Conservation (phyloP, 1,284 basidiomycete species). For the Trichosporon faecale region DNA sequence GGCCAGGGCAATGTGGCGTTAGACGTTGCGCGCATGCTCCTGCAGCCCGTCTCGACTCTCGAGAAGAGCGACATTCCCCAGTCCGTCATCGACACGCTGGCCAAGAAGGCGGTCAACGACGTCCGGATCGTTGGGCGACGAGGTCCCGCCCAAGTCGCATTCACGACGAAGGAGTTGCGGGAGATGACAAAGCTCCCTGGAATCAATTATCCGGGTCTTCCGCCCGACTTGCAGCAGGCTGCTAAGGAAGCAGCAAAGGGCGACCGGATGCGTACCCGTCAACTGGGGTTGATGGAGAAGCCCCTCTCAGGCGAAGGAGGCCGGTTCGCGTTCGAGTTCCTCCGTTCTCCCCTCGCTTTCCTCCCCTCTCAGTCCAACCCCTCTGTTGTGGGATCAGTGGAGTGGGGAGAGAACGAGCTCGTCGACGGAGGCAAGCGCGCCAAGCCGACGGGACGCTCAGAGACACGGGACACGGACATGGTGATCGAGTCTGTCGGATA, state of each 20-base stretch:
- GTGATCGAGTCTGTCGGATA: conserved; percentile 89
- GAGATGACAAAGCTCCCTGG: conserved; percentile 80
- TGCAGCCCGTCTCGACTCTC: conserved; percentile 64
- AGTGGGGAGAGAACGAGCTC: conserved; percentile 46
- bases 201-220: conserved; percentile 53
- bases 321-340: conserved; percentile 76
- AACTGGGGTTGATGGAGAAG: conserved; percentile 54
- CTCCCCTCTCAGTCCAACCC: conserved; percentile 26
- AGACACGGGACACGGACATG: conserved; percentile 64
- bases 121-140: conserved; percentile 82
- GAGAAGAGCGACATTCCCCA: conserved; percentile 75
- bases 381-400: conserved; percentile 48
- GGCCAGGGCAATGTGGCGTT: conserved; percentile 96
- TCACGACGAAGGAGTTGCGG: conserved; percentile 90
- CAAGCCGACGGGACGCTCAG: conserved; percentile 61
- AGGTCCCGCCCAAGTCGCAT: conserved; percentile 84
- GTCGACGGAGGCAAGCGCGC: conserved; percentile 50
- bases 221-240: conserved; percentile 38
- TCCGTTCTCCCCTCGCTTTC: conserved; percentile 65
- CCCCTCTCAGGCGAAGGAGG: conserved; percentile 13
- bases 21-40: conserved; percentile 86
- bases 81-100: conserved; percentile 68
- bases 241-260: conserved; percentile 49
- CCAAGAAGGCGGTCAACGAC: conserved; percentile 58
- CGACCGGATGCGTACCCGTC: conserved; percentile 54